A percentile compares a stretch with the other conserved stretches of the same genome.
These are phyloP conservation scores for Blastocystis sp. DNA, from an alignment of 352 stramenopile genomes.

Conservation along the genomic window DNA sequence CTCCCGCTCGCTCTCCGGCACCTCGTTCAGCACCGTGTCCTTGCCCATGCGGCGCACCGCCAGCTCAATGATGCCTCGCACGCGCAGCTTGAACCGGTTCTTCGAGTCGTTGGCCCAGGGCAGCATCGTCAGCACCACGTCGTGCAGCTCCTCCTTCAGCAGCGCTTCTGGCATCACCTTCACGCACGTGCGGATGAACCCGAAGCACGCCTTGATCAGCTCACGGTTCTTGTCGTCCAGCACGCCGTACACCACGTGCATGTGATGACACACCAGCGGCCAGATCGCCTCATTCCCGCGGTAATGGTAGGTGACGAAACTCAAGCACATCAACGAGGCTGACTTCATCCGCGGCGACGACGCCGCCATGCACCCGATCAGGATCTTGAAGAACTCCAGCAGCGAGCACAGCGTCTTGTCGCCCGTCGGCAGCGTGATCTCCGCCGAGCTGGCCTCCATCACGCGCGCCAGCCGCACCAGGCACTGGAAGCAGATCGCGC, in stretches of 20 bases:
- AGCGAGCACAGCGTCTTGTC: constrained; percentile 49
- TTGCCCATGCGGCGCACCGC: constrained; percentile 67
- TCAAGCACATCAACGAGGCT: constrained; percentile 65
- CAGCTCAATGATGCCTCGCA: constrained; percentile 69
- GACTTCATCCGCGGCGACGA: constrained; percentile 72
- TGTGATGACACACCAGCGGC: constrained; percentile 74
- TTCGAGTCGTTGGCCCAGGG: constrained; percentile 69
- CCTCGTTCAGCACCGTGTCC: neutral
- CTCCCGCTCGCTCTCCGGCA: constrained; percentile 48
- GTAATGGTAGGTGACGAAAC: constrained; percentile 63
- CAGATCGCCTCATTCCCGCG: constrained; percentile 32
- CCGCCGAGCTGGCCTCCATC: constrained; percentile 74
- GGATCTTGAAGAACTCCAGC: constrained; percentile 69
- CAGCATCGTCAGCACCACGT: constrained; percentile 32
- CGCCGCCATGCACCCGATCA: constrained; percentile 74
- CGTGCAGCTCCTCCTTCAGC: constrained; percentile 44
- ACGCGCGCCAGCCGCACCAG: constrained; percentile 74
- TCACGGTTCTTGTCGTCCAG: constrained; percentile 70
- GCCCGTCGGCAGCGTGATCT: constrained; percentile 34
- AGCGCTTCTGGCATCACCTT: constrained; percentile 64
- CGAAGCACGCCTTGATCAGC: constrained; percentile 69
- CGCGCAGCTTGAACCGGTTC: constrained; percentile 69
- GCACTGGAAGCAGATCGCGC: constrained; percentile 64
- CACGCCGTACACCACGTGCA: constrained; percentile 71
- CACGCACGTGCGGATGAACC: constrained; percentile 69